Base-by-base conservation (phyloP, 2,329 filamentous ascomycete genomes). In the Sporothrix inflata region DNA sequence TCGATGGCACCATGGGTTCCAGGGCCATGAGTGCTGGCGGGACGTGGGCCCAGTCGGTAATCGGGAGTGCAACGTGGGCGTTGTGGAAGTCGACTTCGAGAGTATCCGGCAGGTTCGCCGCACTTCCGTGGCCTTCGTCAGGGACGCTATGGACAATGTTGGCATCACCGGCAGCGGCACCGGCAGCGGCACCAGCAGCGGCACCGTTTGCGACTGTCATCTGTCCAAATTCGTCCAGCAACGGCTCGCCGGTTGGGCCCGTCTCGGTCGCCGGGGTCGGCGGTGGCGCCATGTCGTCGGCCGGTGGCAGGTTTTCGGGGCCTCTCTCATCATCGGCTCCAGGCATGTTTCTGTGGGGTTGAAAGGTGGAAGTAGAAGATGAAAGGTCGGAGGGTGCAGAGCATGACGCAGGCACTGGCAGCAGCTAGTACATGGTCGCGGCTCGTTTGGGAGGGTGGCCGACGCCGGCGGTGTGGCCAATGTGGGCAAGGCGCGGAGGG, bases 341-440 rank as follows among this genome's bases (percentile, higher is more conserved):
- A 8, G 57, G 40, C 57, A 40, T 40, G 34, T 21, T 53, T 7
- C 1, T 19, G 12, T 24, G 21, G 16, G 38, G 5, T 38, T 27
- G 11, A 16, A 5, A 21, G 55, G 55, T 1, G 1, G 11, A 16
- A 14, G 24, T 12, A 4, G 8, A 30, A 40, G 19, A 21, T 40
- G 16, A 40, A n/a, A 40, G 55, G 30, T n/a, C 6, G 34, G 55
- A 65, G 38, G 9, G 6, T 9, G 34, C n/a, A 38, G 34, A 24
- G n/a, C n/a, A 65, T 57, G 38, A 27, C n/a, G 21, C 12, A 45
- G 38, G 14, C 16, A 45, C 60, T 45, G 60, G 38, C 14, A 45
- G 24, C 60, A 65, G 60, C 38, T 65, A 65, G 38, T 24, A 24
- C 60, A 65, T 65, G 60, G 21, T 65, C 38, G 38, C 60, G 60